Evolutionary conservation across 1,284 basidiomycete species (phyloP), one percentile per base, ranked within the genome.

Genomic region (Exobasidium rhododendri): DNA sequence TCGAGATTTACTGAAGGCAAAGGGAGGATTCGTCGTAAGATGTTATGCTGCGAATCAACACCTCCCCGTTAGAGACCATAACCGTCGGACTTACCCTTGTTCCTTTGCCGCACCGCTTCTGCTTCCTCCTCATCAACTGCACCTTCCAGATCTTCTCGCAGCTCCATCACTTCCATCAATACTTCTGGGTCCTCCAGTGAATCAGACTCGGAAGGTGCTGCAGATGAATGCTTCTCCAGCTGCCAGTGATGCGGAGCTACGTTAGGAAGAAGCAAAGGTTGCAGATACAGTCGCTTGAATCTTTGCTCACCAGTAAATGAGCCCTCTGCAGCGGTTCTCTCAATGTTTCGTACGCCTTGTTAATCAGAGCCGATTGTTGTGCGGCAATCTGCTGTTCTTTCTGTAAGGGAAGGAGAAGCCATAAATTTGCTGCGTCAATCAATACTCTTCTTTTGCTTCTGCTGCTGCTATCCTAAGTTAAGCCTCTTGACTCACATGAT

Each of bases 111-210:
- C 17, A 78, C 67, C 45, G 65, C 61, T 14, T 66, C 65, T 10
- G 73, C 75, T 55, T 75, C 68, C 6, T 71, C 56, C 46, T 74
- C 70, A 28, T 58, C 60, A 45, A 63, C 55, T 0, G 74, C 73
- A 24, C 73, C 72, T 35, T 73, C 74, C 17, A 78, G 56, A 45
- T 63, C 56, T 58, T 78, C 75, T 26, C 75, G 54, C 6, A 77
- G 55, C 59, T 78, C 76, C 72, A 78, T 73, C 13, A 79, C 76
- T 56, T 76, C 69, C 73, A 78, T 75, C 13, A 79, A 60, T 51
- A 79, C 56, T 49, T 71, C 70, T 0, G 75, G 65, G 32, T 79
- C 74, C 30, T 75, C 71, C 4, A 79, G 47, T 30, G 70, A 71
- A 14, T 72, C 70, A 6, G 68, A 60, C 43, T 78, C 75, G 13